A percentile compares a stretch with the other conserved stretches of the same genome.
phyloP scores from a whole-genome alignment of 768 basidiomycete species.

The Lentinula detonsa region DNA sequence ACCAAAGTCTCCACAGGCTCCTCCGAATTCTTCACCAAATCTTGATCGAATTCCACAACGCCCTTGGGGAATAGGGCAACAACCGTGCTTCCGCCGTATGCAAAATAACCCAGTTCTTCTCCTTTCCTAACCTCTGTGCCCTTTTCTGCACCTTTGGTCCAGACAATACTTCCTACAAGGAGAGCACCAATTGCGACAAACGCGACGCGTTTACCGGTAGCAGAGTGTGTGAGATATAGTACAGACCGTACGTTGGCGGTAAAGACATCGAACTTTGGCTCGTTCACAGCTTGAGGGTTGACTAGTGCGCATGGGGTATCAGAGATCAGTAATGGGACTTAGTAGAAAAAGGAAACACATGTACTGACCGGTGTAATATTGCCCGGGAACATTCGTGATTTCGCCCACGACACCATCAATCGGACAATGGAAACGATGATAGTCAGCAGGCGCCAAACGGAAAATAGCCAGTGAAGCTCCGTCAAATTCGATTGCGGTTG shows the following conservation, averaged over 20 bases:
- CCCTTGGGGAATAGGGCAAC: conserved; percentile 55
- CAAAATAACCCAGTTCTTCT: conserved; percentile 61
- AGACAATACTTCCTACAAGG: conserved; percentile 70
- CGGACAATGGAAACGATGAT: conserved; percentile 76
- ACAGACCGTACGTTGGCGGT: conserved; percentile 58
- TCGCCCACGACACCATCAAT: conserved; percentile 49
- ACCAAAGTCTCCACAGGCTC: conserved; percentile 61
- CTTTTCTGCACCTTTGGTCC: conserved; percentile 47
- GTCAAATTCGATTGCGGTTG: conserved; percentile 32
- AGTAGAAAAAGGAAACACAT: neutral
- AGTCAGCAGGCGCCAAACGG: conserved; percentile 75
- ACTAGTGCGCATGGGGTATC: conserved; percentile 27
- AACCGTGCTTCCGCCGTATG: conserved; percentile 76
- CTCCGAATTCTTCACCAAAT: conserved; percentile 51
- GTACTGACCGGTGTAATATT: conserved; percentile 53
- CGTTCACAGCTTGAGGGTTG: conserved; percentile 75
- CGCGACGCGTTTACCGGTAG: conserved; percentile 45
- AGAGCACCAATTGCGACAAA: conserved; percentile 78
- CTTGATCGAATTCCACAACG: conserved; percentile 51
- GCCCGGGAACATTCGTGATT: conserved; percentile 40
- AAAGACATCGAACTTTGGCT: conserved; percentile 57
- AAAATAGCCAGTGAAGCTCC: conserved; percentile 57
- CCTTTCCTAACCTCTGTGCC: conserved; percentile 48
- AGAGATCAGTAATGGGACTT: neutral
- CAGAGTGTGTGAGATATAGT: conserved; percentile 41